These are phyloP conservation scores for Gnaphalium uliginosum DNA, from an alignment of 129 eudicot species.

Conservation along the genomic window DNA sequence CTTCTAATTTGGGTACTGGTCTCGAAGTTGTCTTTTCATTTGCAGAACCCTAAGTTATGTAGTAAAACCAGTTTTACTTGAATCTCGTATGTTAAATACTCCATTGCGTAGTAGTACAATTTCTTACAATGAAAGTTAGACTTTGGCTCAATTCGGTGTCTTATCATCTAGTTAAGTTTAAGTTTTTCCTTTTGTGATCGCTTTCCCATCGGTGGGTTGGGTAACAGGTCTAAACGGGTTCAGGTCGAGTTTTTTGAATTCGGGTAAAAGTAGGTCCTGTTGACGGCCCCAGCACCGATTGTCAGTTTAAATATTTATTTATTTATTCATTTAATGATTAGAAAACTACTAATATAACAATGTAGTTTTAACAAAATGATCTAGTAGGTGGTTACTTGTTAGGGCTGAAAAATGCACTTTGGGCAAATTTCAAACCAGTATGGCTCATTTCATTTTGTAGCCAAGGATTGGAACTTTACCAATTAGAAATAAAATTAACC, in stretches of 20 bases:
- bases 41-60: constrained; percentile 8
- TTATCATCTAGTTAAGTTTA: neutral
- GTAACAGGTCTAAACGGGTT: neutral
- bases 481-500: neutral
- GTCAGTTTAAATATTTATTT: neutral
- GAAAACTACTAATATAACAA: neutral
- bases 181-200: neutral
- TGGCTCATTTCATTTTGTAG: neutral
- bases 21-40: neutral
- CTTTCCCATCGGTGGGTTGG: neutral
- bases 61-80: neutral
- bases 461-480: neutral
- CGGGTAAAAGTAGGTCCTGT: neutral
- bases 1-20: neutral
- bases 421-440: neutral
- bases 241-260: no score
- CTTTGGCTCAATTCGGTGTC: neutral
- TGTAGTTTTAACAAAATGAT: neutral
- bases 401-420: neutral
- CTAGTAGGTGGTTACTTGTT: neutral
- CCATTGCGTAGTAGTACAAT: neutral
- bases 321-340: neutral
- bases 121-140: neutral
- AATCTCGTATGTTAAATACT: neutral
- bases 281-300: neutral